Conservation (phyloP, 257 asterid genomes). For the Ehretia macrophylla region DNA sequence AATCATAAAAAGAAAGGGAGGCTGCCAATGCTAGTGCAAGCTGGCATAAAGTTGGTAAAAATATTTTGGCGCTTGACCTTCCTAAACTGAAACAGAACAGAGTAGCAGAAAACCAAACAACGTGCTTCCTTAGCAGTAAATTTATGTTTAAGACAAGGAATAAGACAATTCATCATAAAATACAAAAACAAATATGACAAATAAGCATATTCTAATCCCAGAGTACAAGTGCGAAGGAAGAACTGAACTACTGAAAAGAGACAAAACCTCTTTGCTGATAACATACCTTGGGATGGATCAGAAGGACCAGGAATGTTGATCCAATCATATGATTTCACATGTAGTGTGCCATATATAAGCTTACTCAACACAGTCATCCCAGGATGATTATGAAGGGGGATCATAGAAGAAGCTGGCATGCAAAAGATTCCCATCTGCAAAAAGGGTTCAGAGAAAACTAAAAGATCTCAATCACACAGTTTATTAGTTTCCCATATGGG, state of each 20-base stretch:
- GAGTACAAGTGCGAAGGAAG: not conserved
- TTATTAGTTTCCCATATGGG: too few species aligned
- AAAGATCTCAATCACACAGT: not conserved
- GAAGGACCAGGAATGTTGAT: constrained; percentile 64
- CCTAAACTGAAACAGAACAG: too few species aligned
- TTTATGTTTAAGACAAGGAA: too few species aligned
- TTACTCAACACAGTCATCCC: constrained; percentile 99
- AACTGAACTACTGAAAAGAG: constrained; percentile 8
- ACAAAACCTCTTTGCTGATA: constrained; percentile 9
- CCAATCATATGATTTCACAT: constrained; percentile 94
- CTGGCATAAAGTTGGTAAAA: too few species aligned
- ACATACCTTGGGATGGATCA: constrained; percentile 70
- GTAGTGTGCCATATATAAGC: constrained; percentile 84
- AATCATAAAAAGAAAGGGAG: too few species aligned
- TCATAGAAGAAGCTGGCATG: constrained; percentile 93
- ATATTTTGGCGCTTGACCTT: too few species aligned
- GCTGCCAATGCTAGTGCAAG: too few species aligned
- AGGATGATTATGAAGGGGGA: constrained; percentile 98
- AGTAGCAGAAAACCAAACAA: too few species aligned
- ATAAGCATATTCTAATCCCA: too few species aligned
- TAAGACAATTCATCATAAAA: too few species aligned
- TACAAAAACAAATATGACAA: too few species aligned
- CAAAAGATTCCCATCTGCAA: constrained; percentile 94
- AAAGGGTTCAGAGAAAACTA: constrained; percentile 2
- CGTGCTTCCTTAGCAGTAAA: too few species aligned